phyloP scores from a whole-genome alignment of 2,329 filamentous ascomycete species.

The Monosporascus sp. region DNA sequence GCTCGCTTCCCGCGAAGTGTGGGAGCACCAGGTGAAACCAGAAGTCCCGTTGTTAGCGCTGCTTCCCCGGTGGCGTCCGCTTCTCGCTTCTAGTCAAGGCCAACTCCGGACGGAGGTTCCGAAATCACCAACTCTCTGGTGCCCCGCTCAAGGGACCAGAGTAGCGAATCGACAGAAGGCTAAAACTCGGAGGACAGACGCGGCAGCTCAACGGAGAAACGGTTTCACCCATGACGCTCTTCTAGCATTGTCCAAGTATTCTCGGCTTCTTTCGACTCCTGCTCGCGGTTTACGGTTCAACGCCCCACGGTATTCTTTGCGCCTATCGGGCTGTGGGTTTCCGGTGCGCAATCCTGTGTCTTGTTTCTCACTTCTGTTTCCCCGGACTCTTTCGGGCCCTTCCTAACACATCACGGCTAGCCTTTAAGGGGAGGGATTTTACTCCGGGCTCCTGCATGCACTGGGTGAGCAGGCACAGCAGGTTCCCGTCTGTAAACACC shows the following conservation, averaged over 20 bases:
- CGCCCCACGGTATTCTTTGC: neutral
- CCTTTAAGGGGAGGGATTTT: too few relatives aligned
- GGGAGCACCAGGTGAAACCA: conserved; percentile 62
- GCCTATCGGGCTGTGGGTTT: neutral
- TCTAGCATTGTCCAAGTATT: neutral
- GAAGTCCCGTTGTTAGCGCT: conserved; percentile 47
- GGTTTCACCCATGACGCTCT: neutral
- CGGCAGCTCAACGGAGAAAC: too few relatives aligned
- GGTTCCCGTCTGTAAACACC: neutral
- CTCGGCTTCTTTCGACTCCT: neutral
- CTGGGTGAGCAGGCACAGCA: conserved; percentile 6
- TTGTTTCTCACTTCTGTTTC: neutral
- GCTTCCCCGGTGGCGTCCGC: conserved; percentile 6
- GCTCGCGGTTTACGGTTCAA: neutral
- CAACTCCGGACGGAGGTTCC: too few relatives aligned
- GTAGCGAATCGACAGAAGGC: too few relatives aligned
- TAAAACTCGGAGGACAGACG: too few relatives aligned
- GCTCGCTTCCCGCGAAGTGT: conserved; percentile 38
- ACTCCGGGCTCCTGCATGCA: neutral
- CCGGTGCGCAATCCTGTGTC: neutral
- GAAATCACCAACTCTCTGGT: too few relatives aligned
- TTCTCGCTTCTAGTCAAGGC: neutral
- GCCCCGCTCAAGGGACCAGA: too few relatives aligned
- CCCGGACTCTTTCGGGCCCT: neutral
- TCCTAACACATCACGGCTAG: neutral